Evolutionary conservation across 306 rosid genomes (phyloP), one percentile per base, ranked within the genome.

Genomic region (Medicago lupulina): DNA sequence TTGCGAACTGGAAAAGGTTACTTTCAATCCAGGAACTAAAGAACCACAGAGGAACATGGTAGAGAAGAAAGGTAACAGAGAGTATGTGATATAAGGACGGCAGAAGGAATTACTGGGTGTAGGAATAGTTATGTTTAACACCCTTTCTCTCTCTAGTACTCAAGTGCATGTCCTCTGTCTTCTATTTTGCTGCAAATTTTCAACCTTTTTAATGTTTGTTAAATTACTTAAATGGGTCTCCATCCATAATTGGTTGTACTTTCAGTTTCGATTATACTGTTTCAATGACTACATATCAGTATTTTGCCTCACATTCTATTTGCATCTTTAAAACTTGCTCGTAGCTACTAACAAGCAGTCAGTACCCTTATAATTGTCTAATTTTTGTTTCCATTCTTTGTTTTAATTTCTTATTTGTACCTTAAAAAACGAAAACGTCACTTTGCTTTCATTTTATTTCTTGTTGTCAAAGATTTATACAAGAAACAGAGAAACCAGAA

Each of bases 401-500:
- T 25, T 25, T 25, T 25, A 25, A 25, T 2, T 57, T 57, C 34
- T 57, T 57, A n/a, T 57, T 21, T 1, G 7, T 21, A 21, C 36
- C 11, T 57, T 21, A 10, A 57, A 9, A 9, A 54, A 10, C 38
- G 14, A 58, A 58, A 58, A 23, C 0, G 16, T 58, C 36, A 58
- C 38, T 21, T 23, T 23, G 17, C 11, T 58, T 21, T 58, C 9
- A 11, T 5, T 58, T 11, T 12, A 23, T 58, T 23, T 11, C n/a
- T 21, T 21, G 38, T 5, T 12, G 58, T 16, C 23, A 19, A 11
- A 10, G 62, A 19, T 55, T 57, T 57, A 23, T 21, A 58, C 64
- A 21, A 57, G n/a, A 57, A 21, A 23, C 38, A 57, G 63, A 21
- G 63, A 58, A 58, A 23, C 38, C 38, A 58, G 38, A 58, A 58